Conservation (phyloP, 2,329 filamentous ascomycete genomes). For the Aspergillus flavus region DNA sequence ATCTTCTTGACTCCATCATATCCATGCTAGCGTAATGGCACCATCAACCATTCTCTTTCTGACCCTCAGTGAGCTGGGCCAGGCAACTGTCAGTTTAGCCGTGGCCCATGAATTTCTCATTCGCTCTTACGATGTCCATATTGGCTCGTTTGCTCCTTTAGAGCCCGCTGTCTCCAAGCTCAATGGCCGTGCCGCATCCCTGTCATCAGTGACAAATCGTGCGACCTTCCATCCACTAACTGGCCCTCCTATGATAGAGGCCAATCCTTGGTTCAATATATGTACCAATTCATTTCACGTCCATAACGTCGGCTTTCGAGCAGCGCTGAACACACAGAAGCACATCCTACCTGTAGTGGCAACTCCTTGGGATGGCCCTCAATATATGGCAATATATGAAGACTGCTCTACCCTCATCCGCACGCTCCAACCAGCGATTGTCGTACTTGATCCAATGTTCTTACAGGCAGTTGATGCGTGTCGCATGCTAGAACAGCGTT, state of each 20-base stretch:
- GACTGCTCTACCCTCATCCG: slow-evolving; percentile 38
- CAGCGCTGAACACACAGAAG: slow-evolving; percentile 29
- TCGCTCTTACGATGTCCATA: slow-evolving; percentile 41
- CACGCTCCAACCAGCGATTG: slow-evolving; percentile 21
- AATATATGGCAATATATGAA: slow-evolving; percentile 43
- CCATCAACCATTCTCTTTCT: slow-evolving; percentile 40
- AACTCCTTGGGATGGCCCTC: slow-evolving; percentile 33
- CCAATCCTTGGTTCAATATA: slow-evolving; percentile 4
- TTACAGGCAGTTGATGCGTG: slow-evolving; percentile 45
- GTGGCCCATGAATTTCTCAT: slow-evolving; percentile 40
- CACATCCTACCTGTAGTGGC: slow-evolving; percentile 15
- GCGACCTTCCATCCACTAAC: slow-evolving; percentile 30
- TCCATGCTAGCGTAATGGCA: slow-evolving; percentile 9
- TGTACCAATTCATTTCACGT: slow-evolving; percentile 10
- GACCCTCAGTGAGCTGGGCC: slow-evolving; percentile 46
- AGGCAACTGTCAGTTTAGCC: slow-evolving; percentile 47
- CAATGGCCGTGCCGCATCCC: slow-evolving; percentile 16
- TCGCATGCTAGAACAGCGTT: slow-evolving; percentile 33
- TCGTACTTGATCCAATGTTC: slow-evolving; percentile 42
- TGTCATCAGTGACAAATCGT: slow-evolving; percentile 5
- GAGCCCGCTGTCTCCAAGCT: slow-evolving; percentile 26
- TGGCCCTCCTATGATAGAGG: slow-evolving; percentile 25
- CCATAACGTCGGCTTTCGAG: slow-evolving; percentile 29
- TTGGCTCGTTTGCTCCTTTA: slow-evolving; percentile 43
- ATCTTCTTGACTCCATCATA: background rate